Base-by-base conservation (phyloP, 2,329 filamentous ascomycete species). In the Sarocladium kiliense region DNA sequence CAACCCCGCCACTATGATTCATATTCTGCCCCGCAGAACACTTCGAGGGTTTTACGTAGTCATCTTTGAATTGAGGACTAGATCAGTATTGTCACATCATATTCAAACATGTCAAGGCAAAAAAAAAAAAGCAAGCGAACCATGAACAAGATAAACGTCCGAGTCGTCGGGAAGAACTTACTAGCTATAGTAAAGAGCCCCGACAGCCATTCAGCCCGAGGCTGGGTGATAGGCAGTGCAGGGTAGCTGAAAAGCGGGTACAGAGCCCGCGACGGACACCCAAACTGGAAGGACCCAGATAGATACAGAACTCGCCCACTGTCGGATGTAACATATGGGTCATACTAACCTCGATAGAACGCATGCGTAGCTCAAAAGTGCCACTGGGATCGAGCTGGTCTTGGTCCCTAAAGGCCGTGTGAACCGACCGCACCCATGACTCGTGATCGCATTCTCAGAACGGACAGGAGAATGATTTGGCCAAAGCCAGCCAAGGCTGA, bases 1-100 rank as follows among this genome's bases (percentile, higher is more conserved):
- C 4, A 51, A 51, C 47, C 47, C 47, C 47, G 47, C 47, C 47
- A 51, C 47, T 51, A 51, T 51, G 47, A 51, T 51, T 51, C 47
- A 51, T 32, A 32, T 51, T 14, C 47, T 51, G 47, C 47, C 47
- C 47, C 47, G 47, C 47, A 7, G 12, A 49, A 32, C n/a, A 23
- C 41, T 23, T 23, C n/a, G n/a, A n/a, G n/a, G n/a, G n/a, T n/a
- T n/a, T n/a, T n/a, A n/a, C n/a, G n/a, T n/a, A n/a, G n/a, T n/a
- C n/a, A n/a, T n/a, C n/a, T n/a, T n/a, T n/a, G n/a, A n/a, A n/a
- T n/a, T n/a, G n/a, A n/a, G n/a, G n/a, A n/a, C n/a, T n/a, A n/a
- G n/a, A n/a, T n/a, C n/a, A n/a, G n/a, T n/a, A n/a, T n/a, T n/a
- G n/a, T n/a, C 7, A 45, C 6, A 45, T 23, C 21, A 45, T 25